Evolutionary conservation across 2,329 filamentous ascomycete species (phyloP).

Genomic region (Pestalotiopsis sp.): DNA sequence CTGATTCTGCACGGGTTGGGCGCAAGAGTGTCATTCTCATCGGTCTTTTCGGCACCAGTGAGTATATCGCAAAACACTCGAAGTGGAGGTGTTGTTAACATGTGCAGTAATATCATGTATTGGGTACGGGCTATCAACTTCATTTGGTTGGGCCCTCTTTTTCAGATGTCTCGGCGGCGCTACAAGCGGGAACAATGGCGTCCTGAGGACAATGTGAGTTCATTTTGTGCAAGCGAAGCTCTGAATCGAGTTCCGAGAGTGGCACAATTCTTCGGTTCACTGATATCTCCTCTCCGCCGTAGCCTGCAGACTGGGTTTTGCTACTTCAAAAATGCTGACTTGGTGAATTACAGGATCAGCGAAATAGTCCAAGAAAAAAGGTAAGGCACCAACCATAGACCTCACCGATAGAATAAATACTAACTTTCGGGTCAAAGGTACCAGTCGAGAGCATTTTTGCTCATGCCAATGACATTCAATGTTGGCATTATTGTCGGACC

Average conservation of each 20-base stretch:
- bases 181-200: slow-evolving; percentile 74
- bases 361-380: slow-evolving; percentile 46
- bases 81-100: slow-evolving; percentile 12
- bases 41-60: slow-evolving; percentile 67
- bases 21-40: slow-evolving; percentile 79
- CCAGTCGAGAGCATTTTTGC: slow-evolving; percentile 43
- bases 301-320: too few species aligned
- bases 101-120: slow-evolving; percentile 55
- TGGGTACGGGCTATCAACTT: slow-evolving; percentile 71
- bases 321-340: too few species aligned
- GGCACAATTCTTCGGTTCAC: not conserved
- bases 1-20: slow-evolving; percentile 64
- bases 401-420: not conserved
- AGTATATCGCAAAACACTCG: slow-evolving; percentile 3
- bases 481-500: slow-evolving; percentile 62
- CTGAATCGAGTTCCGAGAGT: not conserved
- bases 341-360: slow-evolving; percentile 36
- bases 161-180: slow-evolving; percentile 68
- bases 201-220: slow-evolving; percentile 69
- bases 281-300: too few species aligned
- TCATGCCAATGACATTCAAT: slow-evolving; percentile 72
- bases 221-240: not conserved
- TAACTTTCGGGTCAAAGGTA: slow-evolving; percentile 29
- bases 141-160: slow-evolving; percentile 61
- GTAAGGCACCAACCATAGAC: slow-evolving; percentile 23